A percentile compares a stretch with the other conserved stretches of the same genome.
phyloP scores from a whole-genome alignment of 768 basidiomycete genomes.

The Rhodosporidiobolus sp. region DNA sequence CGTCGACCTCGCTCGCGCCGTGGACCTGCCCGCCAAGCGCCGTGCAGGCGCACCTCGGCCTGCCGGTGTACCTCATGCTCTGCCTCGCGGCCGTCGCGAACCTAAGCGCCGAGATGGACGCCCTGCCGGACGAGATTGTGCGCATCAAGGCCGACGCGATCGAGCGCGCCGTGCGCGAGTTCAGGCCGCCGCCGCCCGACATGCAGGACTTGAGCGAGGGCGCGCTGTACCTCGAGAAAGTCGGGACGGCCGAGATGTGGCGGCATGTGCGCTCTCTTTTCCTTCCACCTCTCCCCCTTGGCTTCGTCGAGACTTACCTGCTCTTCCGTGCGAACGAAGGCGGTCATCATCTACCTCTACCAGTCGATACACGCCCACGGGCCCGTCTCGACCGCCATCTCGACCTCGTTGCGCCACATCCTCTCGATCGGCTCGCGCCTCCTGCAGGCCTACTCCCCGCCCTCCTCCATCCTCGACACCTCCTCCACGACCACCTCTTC shows the following conservation, averaged over 20 bases:
- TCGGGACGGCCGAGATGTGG: slow-evolving; percentile 33
- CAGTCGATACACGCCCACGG: slow-evolving; percentile 18
- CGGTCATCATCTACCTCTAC: slow-evolving; percentile 28
- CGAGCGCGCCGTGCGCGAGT: slow-evolving; percentile 16
- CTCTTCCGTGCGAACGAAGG: background rate
- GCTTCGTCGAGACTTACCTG: background rate
- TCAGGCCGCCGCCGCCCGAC: background rate
- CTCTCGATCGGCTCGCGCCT: slow-evolving; percentile 23
- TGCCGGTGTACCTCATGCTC: slow-evolving; percentile 27
- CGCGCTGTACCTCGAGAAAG: slow-evolving; percentile 1
- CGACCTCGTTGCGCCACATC: slow-evolving; percentile 7
- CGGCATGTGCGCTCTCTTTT: slow-evolving; percentile 5
- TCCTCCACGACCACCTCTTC: background rate
- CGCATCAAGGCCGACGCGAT: slow-evolving; percentile 18
- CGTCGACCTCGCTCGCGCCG: background rate
- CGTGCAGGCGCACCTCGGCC: slow-evolving; percentile 17
- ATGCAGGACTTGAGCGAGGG: slow-evolving; percentile 2
- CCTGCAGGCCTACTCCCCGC: background rate
- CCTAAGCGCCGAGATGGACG: slow-evolving; percentile 19
- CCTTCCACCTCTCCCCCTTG: too few relatives aligned
- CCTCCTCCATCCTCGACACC: background rate
- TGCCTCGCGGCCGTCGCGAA: slow-evolving; percentile 21
- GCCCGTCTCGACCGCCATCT: slow-evolving; percentile 6
- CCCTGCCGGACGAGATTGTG: slow-evolving; percentile 19
- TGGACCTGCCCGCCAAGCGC: slow-evolving; percentile 5